Conservation (phyloP, 2,329 filamentous ascomycete species). For the Diplocarpon rosae region DNA sequence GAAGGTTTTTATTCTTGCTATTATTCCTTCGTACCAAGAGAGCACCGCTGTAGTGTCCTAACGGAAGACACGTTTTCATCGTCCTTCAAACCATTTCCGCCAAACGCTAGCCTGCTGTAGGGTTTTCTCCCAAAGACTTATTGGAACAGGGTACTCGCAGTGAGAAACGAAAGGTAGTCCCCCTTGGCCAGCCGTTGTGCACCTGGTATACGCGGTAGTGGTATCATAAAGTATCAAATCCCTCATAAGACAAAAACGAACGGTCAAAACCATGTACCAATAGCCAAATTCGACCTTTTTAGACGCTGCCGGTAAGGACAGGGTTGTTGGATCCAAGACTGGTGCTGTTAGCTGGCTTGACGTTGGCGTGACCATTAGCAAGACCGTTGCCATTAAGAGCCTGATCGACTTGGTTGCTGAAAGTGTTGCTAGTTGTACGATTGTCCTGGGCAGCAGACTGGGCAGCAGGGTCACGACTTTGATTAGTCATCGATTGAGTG, state of each 20-base stretch:
- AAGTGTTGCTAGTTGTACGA: conserved; percentile 22
- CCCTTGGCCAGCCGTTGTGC: neutral
- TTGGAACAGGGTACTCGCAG: conserved; percentile 7
- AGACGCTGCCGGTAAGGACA: conserved; percentile 14
- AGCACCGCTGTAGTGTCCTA: neutral
- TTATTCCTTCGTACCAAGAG: conserved; percentile 3
- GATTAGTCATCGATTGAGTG: conserved; percentile 11
- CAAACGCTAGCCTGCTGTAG: conserved; percentile 2
- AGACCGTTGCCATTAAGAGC: conserved; percentile 6
- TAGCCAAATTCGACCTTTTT: neutral
- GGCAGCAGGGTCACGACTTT: conserved; percentile 7
- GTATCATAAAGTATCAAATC: conserved; percentile 18
- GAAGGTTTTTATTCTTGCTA: conserved; percentile 1
- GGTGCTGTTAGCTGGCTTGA: conserved; percentile 5
- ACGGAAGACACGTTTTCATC: neutral
- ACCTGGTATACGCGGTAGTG: conserved; percentile 13
- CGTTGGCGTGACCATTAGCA: conserved; percentile 5
- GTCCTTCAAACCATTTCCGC: neutral
- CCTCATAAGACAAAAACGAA: conserved; percentile 6
- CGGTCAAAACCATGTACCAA: neutral
- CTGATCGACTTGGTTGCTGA: conserved; percentile 23
- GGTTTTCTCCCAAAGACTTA: conserved; percentile 2
- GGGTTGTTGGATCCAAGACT: conserved; percentile 20
- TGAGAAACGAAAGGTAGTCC: neutral
- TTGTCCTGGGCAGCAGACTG: conserved; percentile 3